Conservation (phyloP, 345 rosid genomes). For the Citrus mangshanensis region DNA sequence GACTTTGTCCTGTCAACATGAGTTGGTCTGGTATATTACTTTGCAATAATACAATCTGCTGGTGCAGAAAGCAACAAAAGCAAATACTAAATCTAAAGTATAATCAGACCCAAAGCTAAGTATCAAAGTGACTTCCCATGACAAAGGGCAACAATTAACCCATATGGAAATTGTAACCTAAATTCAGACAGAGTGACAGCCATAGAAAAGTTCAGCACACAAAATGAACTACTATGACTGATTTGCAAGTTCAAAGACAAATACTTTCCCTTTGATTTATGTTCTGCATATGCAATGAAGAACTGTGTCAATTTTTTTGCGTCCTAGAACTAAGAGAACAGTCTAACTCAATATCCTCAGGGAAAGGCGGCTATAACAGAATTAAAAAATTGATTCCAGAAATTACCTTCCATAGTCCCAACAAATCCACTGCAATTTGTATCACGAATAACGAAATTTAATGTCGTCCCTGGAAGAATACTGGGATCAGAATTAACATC, state of each 20-base stretch:
- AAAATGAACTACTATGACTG: not conserved
- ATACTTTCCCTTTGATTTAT: not conserved
- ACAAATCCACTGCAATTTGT: constrained; percentile 85
- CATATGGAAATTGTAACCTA: not conserved
- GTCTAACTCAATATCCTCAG: not conserved
- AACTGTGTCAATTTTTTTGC: not conserved
- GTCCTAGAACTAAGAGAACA: not conserved
- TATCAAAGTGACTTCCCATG: not conserved
- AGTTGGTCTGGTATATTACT: not conserved
- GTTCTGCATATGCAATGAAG: not conserved
- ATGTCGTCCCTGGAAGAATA: constrained; percentile 47
- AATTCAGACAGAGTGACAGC: not conserved
- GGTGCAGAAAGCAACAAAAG: not conserved
- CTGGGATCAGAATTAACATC: constrained; percentile 66
- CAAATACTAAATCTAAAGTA: not conserved
- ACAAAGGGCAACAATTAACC: not conserved
- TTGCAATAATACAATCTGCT: not conserved
- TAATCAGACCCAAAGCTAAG: not conserved
- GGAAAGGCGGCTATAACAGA: not conserved
- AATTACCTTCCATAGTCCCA: constrained; percentile 80
- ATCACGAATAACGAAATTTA: constrained; percentile 47
- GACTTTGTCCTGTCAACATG: not conserved
- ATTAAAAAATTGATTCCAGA: not conserved
- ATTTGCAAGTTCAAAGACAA: not conserved
- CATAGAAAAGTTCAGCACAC: not conserved